phyloP scores from a whole-genome alignment of 2,329 filamentous ascomycete genomes.

The Cladosporium sp. region DNA sequence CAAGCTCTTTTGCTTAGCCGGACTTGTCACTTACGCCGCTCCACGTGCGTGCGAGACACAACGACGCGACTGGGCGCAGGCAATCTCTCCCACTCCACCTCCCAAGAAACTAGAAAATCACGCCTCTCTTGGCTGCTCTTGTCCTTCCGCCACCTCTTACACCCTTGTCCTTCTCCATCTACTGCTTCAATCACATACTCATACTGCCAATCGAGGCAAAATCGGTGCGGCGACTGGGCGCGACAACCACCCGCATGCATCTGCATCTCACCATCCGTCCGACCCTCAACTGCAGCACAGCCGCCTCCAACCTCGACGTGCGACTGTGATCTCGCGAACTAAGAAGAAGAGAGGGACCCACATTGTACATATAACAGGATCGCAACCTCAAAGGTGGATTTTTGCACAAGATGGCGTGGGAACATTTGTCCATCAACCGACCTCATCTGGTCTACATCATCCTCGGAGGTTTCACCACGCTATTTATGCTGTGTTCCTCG shows the following conservation, averaged over 20 bases:
- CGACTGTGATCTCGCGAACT: constrained; percentile 17
- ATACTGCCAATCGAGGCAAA: constrained; percentile 20
- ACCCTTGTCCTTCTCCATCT: neutral
- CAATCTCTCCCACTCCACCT: constrained; percentile 7
- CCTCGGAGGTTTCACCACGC: constrained; percentile 90
- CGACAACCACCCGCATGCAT: constrained; percentile 21
- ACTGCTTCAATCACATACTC: neutral
- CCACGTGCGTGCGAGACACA: constrained; percentile 7
- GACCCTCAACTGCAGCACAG: constrained; percentile 15
- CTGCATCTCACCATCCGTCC: constrained; percentile 3
- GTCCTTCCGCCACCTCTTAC: constrained; percentile 1
- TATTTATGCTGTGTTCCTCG: constrained; percentile 98
- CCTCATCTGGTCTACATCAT: constrained; percentile 99
- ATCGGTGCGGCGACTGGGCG: constrained; percentile 34
- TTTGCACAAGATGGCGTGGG: constrained; percentile 62
- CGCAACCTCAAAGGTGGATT: neutral
- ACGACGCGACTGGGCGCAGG: constrained; percentile 6
- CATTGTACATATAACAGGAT: constrained; percentile 5
- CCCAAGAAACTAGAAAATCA: constrained; percentile 13
- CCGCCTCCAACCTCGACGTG: constrained; percentile 13
- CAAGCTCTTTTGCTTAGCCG: constrained; percentile 11
- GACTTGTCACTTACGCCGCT: constrained; percentile 1
- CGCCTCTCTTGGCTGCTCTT: constrained; percentile 8
- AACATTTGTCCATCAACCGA: constrained; percentile 80
- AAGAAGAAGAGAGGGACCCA: constrained; percentile 6